Percentiles rank a stretch among this genome's conserved stretches.
These are phyloP conservation scores for Exophiala bonariae DNA, from an alignment of 2,329 filamentous ascomycete species.

Conservation along the genomic window DNA sequence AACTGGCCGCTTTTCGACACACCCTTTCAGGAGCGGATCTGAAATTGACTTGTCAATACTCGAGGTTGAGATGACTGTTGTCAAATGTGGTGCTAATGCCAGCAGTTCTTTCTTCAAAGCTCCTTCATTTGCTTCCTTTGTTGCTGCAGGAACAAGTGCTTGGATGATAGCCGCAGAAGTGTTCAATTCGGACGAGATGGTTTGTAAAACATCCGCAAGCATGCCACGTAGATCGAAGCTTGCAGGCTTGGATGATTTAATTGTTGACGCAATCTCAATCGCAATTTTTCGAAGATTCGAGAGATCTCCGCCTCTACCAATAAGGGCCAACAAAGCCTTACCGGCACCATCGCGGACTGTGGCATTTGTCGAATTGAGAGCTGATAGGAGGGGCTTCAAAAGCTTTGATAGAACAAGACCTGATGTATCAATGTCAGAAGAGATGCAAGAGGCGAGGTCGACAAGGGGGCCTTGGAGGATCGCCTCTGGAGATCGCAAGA, in stretches of 20 bases:
- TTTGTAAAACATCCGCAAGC: slow-evolving; percentile 76
- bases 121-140: slow-evolving; percentile 85
- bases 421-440: slow-evolving; percentile 73
- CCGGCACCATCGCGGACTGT: slow-evolving; percentile 74
- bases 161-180: slow-evolving; percentile 67
- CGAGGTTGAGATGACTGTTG: slow-evolving; percentile 61
- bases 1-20: slow-evolving; percentile 78
- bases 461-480: slow-evolving; percentile 77
- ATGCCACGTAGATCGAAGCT: slow-evolving; percentile 81
- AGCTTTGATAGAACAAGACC: slow-evolving; percentile 69
- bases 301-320: slow-evolving; percentile 61
- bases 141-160: slow-evolving; percentile 66
- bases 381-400: slow-evolving; percentile 83
- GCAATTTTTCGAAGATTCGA: slow-evolving; percentile 65
- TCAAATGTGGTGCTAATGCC: slow-evolving; percentile 66
- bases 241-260: slow-evolving; percentile 82
- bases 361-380: slow-evolving; percentile 85
- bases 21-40: slow-evolving; percentile 76
- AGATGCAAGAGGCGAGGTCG: slow-evolving; percentile 69
- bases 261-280: slow-evolving; percentile 73
- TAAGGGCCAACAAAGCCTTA: slow-evolving; percentile 70
- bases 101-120: slow-evolving; percentile 75
- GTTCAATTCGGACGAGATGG: slow-evolving; percentile 59
- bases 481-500: slow-evolving; percentile 87
- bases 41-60: slow-evolving; percentile 66